Conservation (phyloP, 768 basidiomycete species). For the Amanita molliuscula region DNA sequence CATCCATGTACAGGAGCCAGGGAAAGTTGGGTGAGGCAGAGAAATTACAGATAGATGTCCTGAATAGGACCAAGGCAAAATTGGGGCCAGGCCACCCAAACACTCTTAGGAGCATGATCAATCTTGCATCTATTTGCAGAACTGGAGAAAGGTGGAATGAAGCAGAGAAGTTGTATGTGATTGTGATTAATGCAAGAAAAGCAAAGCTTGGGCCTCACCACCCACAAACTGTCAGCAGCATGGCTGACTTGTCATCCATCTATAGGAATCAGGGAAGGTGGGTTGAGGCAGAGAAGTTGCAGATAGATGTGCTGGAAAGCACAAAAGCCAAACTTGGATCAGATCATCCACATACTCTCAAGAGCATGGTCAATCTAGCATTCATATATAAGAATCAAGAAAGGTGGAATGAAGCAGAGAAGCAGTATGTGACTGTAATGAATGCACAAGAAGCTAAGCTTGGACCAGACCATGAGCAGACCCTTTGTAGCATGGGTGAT, state of each 20-base stretch:
- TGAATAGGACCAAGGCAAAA: not conserved
- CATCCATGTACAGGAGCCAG: not conserved
- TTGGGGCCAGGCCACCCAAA: not conserved
- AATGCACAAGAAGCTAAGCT: not conserved
- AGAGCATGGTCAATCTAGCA: not conserved
- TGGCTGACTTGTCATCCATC: not conserved
- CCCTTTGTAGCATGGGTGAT: not conserved
- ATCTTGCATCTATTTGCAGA: not conserved
- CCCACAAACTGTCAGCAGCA: not conserved
- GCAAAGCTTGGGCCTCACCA: too few species aligned
- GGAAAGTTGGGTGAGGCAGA: not conserved
- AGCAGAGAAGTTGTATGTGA: not conserved
- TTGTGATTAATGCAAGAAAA: not conserved
- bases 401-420: not conserved
- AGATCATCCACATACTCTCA: not conserved
- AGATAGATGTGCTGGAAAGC: not conserved
- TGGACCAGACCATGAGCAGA: not conserved
- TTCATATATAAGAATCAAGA: not conserved
- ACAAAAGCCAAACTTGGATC: not conserved
- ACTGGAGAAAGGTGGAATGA: not conserved
- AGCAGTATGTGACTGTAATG: not conserved
- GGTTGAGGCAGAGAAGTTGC: not conserved
- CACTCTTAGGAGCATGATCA: not conserved
- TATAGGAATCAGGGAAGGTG: not conserved
- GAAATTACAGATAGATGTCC: not conserved